Conservation (phyloP, 208 protist species). For the Trichomonas gallinae region DNA sequence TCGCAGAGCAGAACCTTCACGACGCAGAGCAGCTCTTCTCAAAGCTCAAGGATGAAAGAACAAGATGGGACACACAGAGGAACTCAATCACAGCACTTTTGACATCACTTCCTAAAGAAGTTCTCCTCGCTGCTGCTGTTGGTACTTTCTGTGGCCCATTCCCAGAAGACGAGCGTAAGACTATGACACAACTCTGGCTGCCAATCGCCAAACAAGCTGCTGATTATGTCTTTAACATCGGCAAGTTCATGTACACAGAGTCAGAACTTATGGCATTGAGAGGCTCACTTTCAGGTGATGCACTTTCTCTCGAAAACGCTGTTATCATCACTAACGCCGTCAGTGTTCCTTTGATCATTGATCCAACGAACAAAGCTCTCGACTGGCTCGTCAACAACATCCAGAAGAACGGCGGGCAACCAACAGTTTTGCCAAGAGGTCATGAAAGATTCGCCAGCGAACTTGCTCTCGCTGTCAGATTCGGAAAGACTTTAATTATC, state of each 20-base stretch:
- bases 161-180: slow-evolving; percentile 28
- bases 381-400: slow-evolving; percentile 58
- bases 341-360: slow-evolving; percentile 70
- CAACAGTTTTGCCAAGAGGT: slow-evolving; percentile 67
- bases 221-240: slow-evolving; percentile 63
- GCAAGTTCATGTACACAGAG: slow-evolving; percentile 73
- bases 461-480: slow-evolving; percentile 86
- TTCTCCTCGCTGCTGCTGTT: slow-evolving; percentile 50
- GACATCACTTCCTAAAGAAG: slow-evolving; percentile 48
- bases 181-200: slow-evolving; percentile 55
- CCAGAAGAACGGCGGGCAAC: slow-evolving; percentile 21
- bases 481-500: slow-evolving; percentile 90
- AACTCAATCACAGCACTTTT: slow-evolving; percentile 54
- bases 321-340: slow-evolving; percentile 69
- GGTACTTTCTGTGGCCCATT: slow-evolving; percentile 65
- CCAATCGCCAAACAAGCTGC: slow-evolving; percentile 34
- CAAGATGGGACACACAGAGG: slow-evolving; percentile 71
- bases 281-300: slow-evolving; percentile 62
- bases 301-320: slow-evolving; percentile 86
- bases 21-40: slow-evolving; percentile 69
- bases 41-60: slow-evolving; percentile 77
- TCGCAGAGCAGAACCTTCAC: slow-evolving; percentile 63
- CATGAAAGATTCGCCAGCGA: slow-evolving; percentile 71
- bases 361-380: slow-evolving; percentile 70
- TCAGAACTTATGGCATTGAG: slow-evolving; percentile 80